These are phyloP conservation scores for Pseudogymnoascus sp. DNA, from an alignment of 2,329 filamentous ascomycete species.

Conservation along the genomic window DNA sequence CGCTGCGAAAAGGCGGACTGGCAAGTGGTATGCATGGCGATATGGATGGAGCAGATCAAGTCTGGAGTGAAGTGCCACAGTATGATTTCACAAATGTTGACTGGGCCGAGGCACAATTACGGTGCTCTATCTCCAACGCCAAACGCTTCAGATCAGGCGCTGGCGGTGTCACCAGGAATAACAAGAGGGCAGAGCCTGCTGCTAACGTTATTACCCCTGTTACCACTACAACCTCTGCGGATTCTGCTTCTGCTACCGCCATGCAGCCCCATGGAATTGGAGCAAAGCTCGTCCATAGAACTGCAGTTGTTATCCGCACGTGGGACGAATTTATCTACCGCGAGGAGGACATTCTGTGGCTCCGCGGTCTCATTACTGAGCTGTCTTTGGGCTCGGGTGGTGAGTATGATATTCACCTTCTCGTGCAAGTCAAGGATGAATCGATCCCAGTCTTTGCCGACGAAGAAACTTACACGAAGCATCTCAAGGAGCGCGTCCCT, in stretches of 20 bases:
- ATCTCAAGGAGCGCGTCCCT: conserved; percentile 60
- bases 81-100: conserved; percentile 70
- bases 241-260: background rate
- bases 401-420: conserved; percentile 77
- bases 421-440: conserved; percentile 77
- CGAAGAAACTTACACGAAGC: conserved; percentile 56
- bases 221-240: background rate
- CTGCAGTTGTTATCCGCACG: conserved; percentile 71
- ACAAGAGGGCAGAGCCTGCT: background rate
- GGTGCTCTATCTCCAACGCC: conserved; percentile 63
- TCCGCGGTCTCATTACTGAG: conserved; percentile 78
- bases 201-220: background rate
- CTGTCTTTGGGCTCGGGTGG: conserved; percentile 71
- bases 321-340: conserved; percentile 76
- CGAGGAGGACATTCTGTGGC: conserved; percentile 69
- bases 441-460: conserved; percentile 71
- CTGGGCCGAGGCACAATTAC: conserved; percentile 70
- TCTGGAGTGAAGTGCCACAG: conserved; percentile 63
- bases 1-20: conserved; percentile 64
- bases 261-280: conserved; percentile 6
- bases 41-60: conserved; percentile 65
- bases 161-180: background rate
- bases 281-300: conserved; percentile 42
- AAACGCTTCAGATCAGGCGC: conserved; percentile 46
- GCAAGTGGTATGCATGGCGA: conserved; percentile 83